These are phyloP conservation scores for Penicillium palitans DNA, from an alignment of 2,329 filamentous ascomycete genomes.

Conservation along the genomic window DNA sequence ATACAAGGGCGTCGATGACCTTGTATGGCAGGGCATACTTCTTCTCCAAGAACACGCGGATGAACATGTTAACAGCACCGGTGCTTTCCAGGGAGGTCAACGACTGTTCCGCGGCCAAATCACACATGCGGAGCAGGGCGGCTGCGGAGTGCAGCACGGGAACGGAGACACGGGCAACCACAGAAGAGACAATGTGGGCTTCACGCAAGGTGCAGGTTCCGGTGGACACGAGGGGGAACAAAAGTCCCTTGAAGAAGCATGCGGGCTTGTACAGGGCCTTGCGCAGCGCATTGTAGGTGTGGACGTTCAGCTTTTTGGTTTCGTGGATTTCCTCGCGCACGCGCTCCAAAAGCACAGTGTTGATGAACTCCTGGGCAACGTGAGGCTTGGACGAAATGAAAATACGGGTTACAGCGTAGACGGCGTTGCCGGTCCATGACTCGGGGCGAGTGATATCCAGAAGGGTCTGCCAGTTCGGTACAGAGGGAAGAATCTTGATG, in stretches of 20 bases:
- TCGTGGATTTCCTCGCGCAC: slow-evolving; percentile 95
- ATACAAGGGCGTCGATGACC: slow-evolving; percentile 90
- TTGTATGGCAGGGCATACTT: slow-evolving; percentile 95
- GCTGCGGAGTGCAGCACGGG: slow-evolving; percentile 91
- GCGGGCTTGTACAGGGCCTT: slow-evolving; percentile 91
- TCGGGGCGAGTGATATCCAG: slow-evolving; percentile 82
- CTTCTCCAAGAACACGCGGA: slow-evolving; percentile 90
- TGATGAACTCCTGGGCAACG: slow-evolving; percentile 80
- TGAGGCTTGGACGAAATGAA: slow-evolving; percentile 82
- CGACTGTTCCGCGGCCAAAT: slow-evolving; percentile 89
- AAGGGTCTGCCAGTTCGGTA: slow-evolving; percentile 89
- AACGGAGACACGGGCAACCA: slow-evolving; percentile 79
- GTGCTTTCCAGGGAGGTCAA: slow-evolving; percentile 75
- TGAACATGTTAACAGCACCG: slow-evolving; percentile 92
- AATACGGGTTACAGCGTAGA: slow-evolving; percentile 86
- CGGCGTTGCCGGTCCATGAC: slow-evolving; percentile 73
- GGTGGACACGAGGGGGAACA: slow-evolving; percentile 83
- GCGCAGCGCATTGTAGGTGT: slow-evolving; percentile 91
- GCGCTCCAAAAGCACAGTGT: slow-evolving; percentile 80
- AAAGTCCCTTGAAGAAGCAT: slow-evolving; percentile 93
- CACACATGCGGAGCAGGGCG: slow-evolving; percentile 86
- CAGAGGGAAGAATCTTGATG: slow-evolving; percentile 91
- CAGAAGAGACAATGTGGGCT: slow-evolving; percentile 85
- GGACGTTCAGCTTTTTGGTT: slow-evolving; percentile 91
- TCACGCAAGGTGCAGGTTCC: slow-evolving; percentile 91